These are phyloP conservation scores for Dovyalis caffra DNA, from an alignment of 345 rosid genomes.

Conservation along the genomic window DNA sequence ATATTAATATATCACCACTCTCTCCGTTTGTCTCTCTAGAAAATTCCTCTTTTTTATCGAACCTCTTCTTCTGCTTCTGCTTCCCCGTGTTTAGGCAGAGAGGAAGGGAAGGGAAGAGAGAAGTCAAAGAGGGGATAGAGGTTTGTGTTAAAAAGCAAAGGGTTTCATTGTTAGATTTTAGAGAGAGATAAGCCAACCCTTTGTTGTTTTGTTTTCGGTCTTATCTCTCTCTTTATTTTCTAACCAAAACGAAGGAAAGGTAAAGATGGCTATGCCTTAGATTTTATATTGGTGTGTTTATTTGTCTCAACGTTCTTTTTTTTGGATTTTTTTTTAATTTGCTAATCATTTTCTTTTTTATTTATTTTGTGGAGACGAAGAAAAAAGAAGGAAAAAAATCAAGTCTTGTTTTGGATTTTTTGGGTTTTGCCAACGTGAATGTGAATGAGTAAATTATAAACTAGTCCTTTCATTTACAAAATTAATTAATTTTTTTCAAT, in stretches of 20 bases:
- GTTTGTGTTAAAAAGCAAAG: neutral
- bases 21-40: neutral
- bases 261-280: neutral
- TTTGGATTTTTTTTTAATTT: too few species aligned
- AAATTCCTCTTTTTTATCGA: neutral
- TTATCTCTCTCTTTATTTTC: neutral
- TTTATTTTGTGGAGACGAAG: too few species aligned
- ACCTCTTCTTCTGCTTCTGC: neutral
- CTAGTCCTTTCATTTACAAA: too few species aligned
- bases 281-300: neutral
- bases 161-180: neutral
- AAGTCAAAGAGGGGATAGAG: neutral
- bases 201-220: neutral
- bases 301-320: too few species aligned
- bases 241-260: neutral
- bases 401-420: too few species aligned
- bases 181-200: constrained; percentile 1
- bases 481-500: too few species aligned
- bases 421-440: too few species aligned
- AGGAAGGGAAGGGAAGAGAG: neutral
- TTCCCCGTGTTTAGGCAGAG: neutral
- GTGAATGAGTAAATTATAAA: too few species aligned
- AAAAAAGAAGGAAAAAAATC: too few species aligned
- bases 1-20: neutral
- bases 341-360: too few species aligned